Conservation (phyloP, 495 filamentous ascomycete genomes). For the Aspergillus avenaceus region DNA sequence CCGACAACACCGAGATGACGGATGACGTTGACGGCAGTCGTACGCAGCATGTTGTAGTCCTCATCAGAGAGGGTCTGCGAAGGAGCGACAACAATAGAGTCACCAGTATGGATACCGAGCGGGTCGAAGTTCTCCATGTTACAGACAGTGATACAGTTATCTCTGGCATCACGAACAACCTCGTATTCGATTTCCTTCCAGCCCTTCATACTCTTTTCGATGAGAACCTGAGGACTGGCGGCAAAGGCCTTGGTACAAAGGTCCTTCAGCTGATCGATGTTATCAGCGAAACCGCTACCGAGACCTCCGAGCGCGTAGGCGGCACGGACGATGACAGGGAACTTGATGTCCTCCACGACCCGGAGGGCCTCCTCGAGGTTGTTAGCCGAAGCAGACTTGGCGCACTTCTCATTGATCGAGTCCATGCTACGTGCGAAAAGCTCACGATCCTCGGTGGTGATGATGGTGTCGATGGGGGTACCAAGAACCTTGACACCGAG, state of each 20-base stretch:
- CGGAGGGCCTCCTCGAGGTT: conserved; percentile 78
- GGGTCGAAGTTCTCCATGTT: conserved; percentile 99
- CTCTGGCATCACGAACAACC: conserved; percentile 89
- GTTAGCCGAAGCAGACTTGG: conserved; percentile 89
- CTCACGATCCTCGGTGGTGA: conserved; percentile 96
- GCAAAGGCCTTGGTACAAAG: conserved; percentile 95
- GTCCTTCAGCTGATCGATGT: conserved; percentile 79
- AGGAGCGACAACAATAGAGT: conserved; percentile 96
- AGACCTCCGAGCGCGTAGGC: conserved; percentile 95
- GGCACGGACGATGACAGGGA: conserved; percentile 94
- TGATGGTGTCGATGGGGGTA: conserved; percentile 95
- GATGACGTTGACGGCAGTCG: conserved; percentile 98
- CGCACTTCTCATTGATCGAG: conserved; percentile 95
- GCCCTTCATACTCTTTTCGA: conserved; percentile 98
- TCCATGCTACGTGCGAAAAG: conserved; percentile 98
- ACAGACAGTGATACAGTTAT: conserved; percentile 99
- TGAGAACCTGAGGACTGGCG: conserved; percentile 90
- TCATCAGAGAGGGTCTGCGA: conserved; percentile 96
- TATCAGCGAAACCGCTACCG: conserved; percentile 91
- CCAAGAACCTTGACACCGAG: conserved; percentile 92
- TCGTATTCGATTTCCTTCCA: conserved; percentile 99
- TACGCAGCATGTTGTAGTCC: conserved; percentile 98
- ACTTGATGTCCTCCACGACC: conserved; percentile 85
- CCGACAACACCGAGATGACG: conserved; percentile 95
- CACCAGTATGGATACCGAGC: conserved; percentile 95